Evolutionary conservation across 106 monocot genomes (phyloP).

Genomic region (Allium sativum): DNA sequence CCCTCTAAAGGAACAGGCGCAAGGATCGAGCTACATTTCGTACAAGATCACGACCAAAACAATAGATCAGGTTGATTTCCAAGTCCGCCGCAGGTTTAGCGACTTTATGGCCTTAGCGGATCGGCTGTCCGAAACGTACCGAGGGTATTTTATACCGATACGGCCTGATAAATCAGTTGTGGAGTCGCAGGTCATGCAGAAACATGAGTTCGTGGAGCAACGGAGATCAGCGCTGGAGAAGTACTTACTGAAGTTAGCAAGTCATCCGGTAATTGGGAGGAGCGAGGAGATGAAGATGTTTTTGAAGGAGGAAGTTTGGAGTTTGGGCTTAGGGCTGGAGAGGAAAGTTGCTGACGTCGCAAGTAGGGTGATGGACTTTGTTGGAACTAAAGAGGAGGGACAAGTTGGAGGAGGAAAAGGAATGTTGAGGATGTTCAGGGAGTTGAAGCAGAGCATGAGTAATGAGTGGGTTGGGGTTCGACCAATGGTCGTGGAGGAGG

Average conservation of each 20-base stretch:
- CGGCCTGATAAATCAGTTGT: slow-evolving; percentile 91
- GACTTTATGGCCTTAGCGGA: slow-evolving; percentile 84
- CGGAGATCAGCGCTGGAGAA: slow-evolving; percentile 67
- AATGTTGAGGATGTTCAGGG: slow-evolving; percentile 81
- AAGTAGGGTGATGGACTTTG: slow-evolving; percentile 47
- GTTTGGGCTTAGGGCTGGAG: slow-evolving; percentile 34
- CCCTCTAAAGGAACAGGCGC: slow-evolving; percentile 70
- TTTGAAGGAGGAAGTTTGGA: slow-evolving; percentile 16
- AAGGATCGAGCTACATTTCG: slow-evolving; percentile 45
- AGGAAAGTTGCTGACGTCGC: slow-evolving; percentile 41
- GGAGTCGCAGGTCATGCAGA: slow-evolving; percentile 97
- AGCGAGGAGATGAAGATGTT: slow-evolving; percentile 69
- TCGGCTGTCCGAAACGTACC: slow-evolving; percentile 76
- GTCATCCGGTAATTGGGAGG: slow-evolving; percentile 61
- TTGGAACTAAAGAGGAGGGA: slow-evolving; percentile 43
- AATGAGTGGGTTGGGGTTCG: slow-evolving; percentile 66
- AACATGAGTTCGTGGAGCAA: slow-evolving; percentile 91
- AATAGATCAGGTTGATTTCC: slow-evolving; percentile 2
- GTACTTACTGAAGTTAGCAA: slow-evolving; percentile 56
- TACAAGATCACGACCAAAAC: slow-evolving; percentile 59
- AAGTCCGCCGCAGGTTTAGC: slow-evolving; percentile 76
- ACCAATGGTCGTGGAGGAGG: slow-evolving; percentile 64
- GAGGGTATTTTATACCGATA: slow-evolving; percentile 70
- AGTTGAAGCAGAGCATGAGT: slow-evolving; percentile 78
- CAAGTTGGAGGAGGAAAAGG: slow-evolving; percentile 72